Evolutionary conservation across 2,329 filamentous ascomycete genomes (phyloP).

Genomic region (Golovinomyces cichoracearum): DNA sequence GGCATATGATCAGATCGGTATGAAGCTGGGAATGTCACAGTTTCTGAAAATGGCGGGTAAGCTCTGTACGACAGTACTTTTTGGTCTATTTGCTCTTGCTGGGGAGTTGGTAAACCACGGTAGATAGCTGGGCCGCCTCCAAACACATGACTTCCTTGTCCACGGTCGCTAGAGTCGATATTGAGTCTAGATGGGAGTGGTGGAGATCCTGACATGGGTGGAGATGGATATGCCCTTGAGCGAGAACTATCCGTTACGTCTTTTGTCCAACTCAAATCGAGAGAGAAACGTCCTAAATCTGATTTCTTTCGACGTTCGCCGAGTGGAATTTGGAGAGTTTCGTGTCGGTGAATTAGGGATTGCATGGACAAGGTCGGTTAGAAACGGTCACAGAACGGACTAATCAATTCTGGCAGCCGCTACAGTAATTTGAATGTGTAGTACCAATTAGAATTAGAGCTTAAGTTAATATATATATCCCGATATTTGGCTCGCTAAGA

Average conservation of each 20-base stretch:
- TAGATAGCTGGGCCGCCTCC: conserved; percentile 25
- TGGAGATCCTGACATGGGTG: conserved; percentile 49
- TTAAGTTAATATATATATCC: not conserved
- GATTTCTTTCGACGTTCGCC: conserved; percentile 32
- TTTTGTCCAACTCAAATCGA: conserved; percentile 30
- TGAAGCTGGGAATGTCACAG: conserved; percentile 7
- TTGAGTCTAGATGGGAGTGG: conserved; percentile 31
- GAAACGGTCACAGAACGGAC: not conserved
- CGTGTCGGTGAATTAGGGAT: conserved; percentile 21
- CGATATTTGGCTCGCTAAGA: not conserved
- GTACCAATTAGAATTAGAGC: not conserved
- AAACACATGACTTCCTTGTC: conserved; percentile 17
- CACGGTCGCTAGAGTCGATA: conserved; percentile 29
- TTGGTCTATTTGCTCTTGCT: conserved; percentile 10
- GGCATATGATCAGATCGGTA: conserved; percentile 10
- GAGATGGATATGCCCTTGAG: conserved; percentile 39
- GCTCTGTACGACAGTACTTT: conserved; percentile 15
- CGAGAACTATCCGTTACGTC: conserved; percentile 28
- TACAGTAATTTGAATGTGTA: not conserved
- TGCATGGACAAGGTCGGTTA: conserved; percentile 24
- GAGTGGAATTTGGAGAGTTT: conserved; percentile 20
- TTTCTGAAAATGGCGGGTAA: conserved; percentile 16
- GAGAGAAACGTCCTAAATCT: conserved; percentile 27
- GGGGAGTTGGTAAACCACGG: conserved; percentile 16
- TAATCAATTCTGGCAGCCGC: not conserved